Conservation (phyloP, 1,139 yeast genomes). For the Pichia sp. region DNA sequence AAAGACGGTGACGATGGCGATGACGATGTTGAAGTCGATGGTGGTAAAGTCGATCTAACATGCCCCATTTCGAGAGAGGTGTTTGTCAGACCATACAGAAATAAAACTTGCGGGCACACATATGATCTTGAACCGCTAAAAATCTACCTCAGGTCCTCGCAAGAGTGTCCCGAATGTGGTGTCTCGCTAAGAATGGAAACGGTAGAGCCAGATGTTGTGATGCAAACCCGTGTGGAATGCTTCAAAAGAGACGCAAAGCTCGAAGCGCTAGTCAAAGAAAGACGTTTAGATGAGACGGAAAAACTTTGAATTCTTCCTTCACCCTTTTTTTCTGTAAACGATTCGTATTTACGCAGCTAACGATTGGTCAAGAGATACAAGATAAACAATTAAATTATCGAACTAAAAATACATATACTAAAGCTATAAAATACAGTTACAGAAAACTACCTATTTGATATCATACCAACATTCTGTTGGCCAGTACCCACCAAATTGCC, state of each 20-base stretch:
- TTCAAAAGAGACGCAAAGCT: constrained; percentile 29
- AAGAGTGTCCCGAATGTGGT: constrained; percentile 50
- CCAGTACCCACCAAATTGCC: constrained; percentile 47
- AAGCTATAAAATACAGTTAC: not conserved
- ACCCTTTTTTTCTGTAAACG: not conserved
- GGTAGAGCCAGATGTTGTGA: constrained; percentile 43
- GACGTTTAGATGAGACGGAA: constrained; percentile 22
- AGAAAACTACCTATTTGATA: constrained; percentile 4
- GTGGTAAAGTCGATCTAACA: constrained; percentile 59
- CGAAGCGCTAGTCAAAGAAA: constrained; percentile 20
- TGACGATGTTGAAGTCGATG: constrained; percentile 52
- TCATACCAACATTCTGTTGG: constrained; percentile 50
- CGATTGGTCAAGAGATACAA: not conserved
- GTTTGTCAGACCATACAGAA: constrained; percentile 50
- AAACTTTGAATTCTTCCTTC: constrained; percentile 13
- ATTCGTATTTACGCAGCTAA: not conserved
- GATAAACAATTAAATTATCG: not conserved
- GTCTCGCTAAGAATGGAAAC: constrained; percentile 31
- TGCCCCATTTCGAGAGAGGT: constrained; percentile 60
- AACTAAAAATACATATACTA: not conserved
- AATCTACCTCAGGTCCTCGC: constrained; percentile 30
- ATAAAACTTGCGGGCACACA: constrained; percentile 54
- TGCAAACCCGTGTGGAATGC: constrained; percentile 47
- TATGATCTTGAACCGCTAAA: constrained; percentile 49
- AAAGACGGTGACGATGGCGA: constrained; percentile 35